These are phyloP conservation scores for Royoungia palumana DNA, from an alignment of 768 basidiomycete genomes.

Conservation along the genomic window DNA sequence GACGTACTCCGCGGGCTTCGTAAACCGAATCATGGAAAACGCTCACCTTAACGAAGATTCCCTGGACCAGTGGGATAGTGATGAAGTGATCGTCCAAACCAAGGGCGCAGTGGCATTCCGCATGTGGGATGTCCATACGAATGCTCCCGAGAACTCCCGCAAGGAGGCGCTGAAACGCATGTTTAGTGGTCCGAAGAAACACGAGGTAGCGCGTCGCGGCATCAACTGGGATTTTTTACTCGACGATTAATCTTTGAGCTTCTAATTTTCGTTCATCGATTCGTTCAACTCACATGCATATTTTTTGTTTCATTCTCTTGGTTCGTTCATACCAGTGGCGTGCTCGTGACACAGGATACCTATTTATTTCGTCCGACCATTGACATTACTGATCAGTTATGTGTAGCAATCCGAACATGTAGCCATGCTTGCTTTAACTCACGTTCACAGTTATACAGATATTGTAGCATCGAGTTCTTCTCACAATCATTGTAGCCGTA, in stretches of 20 bases:
- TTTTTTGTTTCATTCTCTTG: slow-evolving; percentile 6
- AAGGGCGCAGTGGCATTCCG: slow-evolving; percentile 60
- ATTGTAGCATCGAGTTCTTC: slow-evolving; percentile 19
- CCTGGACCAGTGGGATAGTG: slow-evolving; percentile 40
- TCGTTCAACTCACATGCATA: slow-evolving; percentile 16
- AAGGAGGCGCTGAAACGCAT: slow-evolving; percentile 64
- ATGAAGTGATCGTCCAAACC: slow-evolving; percentile 64
- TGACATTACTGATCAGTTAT: slow-evolving; percentile 11
- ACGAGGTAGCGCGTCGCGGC: slow-evolving; percentile 39
- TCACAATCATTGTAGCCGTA: slow-evolving; percentile 24
- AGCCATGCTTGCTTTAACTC: slow-evolving; percentile 16
- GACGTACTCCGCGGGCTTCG: slow-evolving; percentile 67
- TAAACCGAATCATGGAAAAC: slow-evolving; percentile 61
- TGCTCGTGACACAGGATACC: slow-evolving; percentile 7
- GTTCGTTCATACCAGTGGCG: slow-evolving; percentile 9
- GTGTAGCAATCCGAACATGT: slow-evolving; percentile 27
- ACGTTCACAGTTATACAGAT: slow-evolving; percentile 7
- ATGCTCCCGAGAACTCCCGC: slow-evolving; percentile 57
- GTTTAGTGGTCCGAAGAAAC: slow-evolving; percentile 54
- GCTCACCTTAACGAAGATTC: slow-evolving; percentile 45
- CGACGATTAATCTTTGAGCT: slow-evolving; percentile 47
- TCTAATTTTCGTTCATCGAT: background rate
- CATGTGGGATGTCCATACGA: slow-evolving; percentile 75
- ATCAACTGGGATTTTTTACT: slow-evolving; percentile 82
- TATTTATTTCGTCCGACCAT: slow-evolving; percentile 17